These are phyloP conservation scores for Calonectria henricotiae DNA, from an alignment of 2,329 filamentous ascomycete genomes.

Conservation along the genomic window DNA sequence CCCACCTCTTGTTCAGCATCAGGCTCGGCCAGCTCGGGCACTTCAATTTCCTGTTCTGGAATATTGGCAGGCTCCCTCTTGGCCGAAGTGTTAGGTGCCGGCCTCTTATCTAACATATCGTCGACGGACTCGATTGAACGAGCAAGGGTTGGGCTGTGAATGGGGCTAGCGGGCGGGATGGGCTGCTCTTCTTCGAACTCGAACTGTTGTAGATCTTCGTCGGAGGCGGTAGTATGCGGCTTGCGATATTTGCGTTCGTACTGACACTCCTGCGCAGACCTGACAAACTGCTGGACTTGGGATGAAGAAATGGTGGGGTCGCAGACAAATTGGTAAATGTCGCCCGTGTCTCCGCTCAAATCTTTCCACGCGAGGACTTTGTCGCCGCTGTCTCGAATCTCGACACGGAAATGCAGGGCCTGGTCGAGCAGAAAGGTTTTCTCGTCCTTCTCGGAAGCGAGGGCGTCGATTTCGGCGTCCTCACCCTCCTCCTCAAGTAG, in stretches of 20 bases:
- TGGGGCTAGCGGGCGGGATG: slow-evolving; percentile 76
- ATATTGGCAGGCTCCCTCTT: slow-evolving; percentile 62
- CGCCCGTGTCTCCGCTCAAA: slow-evolving; percentile 91
- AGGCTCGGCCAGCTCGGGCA: slow-evolving; percentile 45
- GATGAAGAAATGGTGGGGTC: slow-evolving; percentile 80
- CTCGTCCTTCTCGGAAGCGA: slow-evolving; percentile 90
- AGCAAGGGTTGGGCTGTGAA: slow-evolving; percentile 72
- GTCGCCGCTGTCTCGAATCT: slow-evolving; percentile 84
- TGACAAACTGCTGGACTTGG: slow-evolving; percentile 85
- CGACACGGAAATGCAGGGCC: slow-evolving; percentile 87
- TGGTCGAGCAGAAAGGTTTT: slow-evolving; percentile 98
- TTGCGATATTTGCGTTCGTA: slow-evolving; percentile 97
- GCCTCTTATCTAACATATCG: slow-evolving; percentile 70
- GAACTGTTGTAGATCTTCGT: slow-evolving; percentile 86
- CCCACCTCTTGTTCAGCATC: slow-evolving; percentile 24
- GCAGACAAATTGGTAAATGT: slow-evolving; percentile 98
- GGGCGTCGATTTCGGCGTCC: slow-evolving; percentile 82
- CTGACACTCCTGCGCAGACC: slow-evolving; percentile 91
- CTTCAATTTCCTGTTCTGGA: slow-evolving; percentile 56
- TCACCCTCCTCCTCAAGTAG: slow-evolving; percentile 91
- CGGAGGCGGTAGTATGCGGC: slow-evolving; percentile 84
- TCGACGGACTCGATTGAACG: slow-evolving; percentile 73
- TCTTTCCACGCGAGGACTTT: slow-evolving; percentile 96
- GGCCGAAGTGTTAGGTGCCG: slow-evolving; percentile 64
- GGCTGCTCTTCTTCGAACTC: slow-evolving; percentile 79